Percentiles rank a stretch among this genome's conserved stretches.
These are phyloP conservation scores for Papiliotrema terrestris DNA, from an alignment of 1,284 basidiomycete species.

Conservation along the genomic window DNA sequence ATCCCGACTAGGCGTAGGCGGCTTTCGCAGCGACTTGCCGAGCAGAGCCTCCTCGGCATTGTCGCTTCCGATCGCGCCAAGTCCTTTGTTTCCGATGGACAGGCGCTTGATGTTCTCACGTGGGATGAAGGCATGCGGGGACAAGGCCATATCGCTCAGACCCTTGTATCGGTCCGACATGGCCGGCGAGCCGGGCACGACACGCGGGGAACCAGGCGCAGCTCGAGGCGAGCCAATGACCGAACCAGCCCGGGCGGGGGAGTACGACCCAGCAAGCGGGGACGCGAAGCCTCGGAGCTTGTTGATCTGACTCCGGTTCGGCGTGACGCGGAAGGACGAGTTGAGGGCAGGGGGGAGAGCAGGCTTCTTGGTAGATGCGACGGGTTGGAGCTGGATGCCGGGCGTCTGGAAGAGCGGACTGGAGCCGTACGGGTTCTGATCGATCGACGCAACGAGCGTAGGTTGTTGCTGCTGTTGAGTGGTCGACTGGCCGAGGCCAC, in stretches of 20 bases:
- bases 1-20: slow-evolving; percentile 10
- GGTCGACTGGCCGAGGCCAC: slow-evolving; percentile 40
- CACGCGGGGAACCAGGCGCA: slow-evolving; percentile 18
- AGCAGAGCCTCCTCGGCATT: slow-evolving; percentile 45
- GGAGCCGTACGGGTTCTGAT: slow-evolving; percentile 79
- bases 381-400: slow-evolving; percentile 42
- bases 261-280: slow-evolving; percentile 38
- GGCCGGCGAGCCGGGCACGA: slow-evolving; percentile 31
- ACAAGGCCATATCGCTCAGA: slow-evolving; percentile 56
- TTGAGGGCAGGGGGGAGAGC: slow-evolving; percentile 49
- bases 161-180: slow-evolving; percentile 51
- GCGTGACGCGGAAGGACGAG: slow-evolving; percentile 48
- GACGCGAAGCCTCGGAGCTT: slow-evolving; percentile 53
- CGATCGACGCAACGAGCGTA: slow-evolving; percentile 75
- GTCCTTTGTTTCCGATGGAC: slow-evolving; percentile 72
- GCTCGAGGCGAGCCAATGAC: slow-evolving; percentile 24
- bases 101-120: slow-evolving; percentile 92
- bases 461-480: slow-evolving; percentile 48
- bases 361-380: slow-evolving; percentile 49
- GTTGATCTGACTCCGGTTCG: slow-evolving; percentile 48
- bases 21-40: slow-evolving; percentile 39
- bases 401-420: slow-evolving; percentile 58
- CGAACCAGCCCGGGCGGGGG: slow-evolving; percentile 34
- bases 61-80: slow-evolving; percentile 15
- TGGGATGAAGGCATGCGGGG: slow-evolving; percentile 60